A percentile compares a stretch with the other conserved stretches of the same genome.
Conservation (phyloP, 2,329 filamentous ascomycete species). For the Aspergillus vadensis region DNA sequence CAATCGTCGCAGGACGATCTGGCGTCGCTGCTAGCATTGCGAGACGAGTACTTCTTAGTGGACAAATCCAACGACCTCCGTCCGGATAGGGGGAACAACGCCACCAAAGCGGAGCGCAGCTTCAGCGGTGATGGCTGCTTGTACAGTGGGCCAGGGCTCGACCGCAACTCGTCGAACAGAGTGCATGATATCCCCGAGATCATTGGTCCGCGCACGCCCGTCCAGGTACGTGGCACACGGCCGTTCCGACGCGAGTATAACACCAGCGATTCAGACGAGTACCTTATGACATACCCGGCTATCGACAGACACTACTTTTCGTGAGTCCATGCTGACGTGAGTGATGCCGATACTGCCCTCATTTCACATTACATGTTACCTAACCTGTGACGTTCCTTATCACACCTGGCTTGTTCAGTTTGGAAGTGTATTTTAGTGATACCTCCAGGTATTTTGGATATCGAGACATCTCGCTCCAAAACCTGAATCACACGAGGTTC, state of each 20-base stretch:
- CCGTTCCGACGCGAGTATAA: constrained; percentile 15
- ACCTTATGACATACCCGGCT: constrained; percentile 22
- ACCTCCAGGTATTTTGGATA: not conserved
- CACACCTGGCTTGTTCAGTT: not conserved
- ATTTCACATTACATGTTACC: constrained; percentile 3
- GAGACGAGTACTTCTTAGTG: constrained; percentile 33
- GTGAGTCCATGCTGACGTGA: constrained; percentile 6
- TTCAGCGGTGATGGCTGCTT: constrained; percentile 23
- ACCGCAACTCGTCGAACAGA: constrained; percentile 21
- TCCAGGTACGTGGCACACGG: constrained; percentile 5
- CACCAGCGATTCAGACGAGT: constrained; percentile 29
- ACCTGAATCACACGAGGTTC: not conserved
- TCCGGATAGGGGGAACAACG: constrained; percentile 28
- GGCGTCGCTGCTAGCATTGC: constrained; percentile 19
- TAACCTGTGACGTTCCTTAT: constrained; percentile 14
- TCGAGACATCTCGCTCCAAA: not conserved
- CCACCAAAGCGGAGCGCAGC: constrained; percentile 24
- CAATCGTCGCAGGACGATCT: constrained; percentile 18
- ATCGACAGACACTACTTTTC: constrained; percentile 21
- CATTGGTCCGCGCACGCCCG: constrained; percentile 19
- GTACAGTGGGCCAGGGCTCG: constrained; percentile 24
- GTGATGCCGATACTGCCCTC: not conserved
- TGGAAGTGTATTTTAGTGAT: constrained; percentile 2
- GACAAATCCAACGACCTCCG: constrained; percentile 29
- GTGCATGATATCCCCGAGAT: constrained; percentile 23